Base-by-base conservation (phyloP, 2,329 filamentous ascomycete genomes). In the Ophiostoma australiae region DNA sequence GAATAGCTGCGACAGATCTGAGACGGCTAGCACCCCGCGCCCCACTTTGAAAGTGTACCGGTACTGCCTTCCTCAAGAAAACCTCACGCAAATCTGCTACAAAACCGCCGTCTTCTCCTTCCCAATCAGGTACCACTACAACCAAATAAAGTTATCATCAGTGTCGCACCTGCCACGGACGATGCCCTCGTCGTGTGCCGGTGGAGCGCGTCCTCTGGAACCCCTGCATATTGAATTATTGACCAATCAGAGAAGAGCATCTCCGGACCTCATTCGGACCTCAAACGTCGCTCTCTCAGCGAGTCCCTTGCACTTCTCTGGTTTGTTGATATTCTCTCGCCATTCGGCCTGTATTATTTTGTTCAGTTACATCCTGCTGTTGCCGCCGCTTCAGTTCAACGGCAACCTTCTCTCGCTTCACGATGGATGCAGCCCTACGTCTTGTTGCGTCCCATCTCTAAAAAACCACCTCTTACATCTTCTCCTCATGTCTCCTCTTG, bases 1-100 rank as follows among this genome's bases (percentile, higher is more conserved):
- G 66, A 72, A 70, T 74, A 71, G 73, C 79, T 82, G 81, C 77
- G 78, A 82, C 81, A 81, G 71, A 72, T 72, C 71, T 72, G 71
- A 72, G 71, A 72, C 71, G 63, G 58, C 61, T 68, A 63, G 39
- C 66, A 68, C 61, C 68, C 69, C 69, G 69, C 52, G 65, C 52
- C 48, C 71, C 70, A 69, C 71, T 67, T 15, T 70, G 23, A 15
- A 52, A n/a, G 3, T 39, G 70, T 71, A 71, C 70, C 10, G 5
- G 23, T 67, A 67, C 66, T 20, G 3, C 35, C 1, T 20, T 10
- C 20, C 6, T 1, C 20, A 4, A 23, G 63, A 39, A 27, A 23
- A 66, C 33, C 4, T 3, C 33, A 23, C 8, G n/a, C 65, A 67
- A 39, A 44, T 15, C 66, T 23, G 39, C 39, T 67, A 8, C 65